Evolutionary conservation across 345 rosid genomes (phyloP).

Genomic region (Populus alba): DNA sequence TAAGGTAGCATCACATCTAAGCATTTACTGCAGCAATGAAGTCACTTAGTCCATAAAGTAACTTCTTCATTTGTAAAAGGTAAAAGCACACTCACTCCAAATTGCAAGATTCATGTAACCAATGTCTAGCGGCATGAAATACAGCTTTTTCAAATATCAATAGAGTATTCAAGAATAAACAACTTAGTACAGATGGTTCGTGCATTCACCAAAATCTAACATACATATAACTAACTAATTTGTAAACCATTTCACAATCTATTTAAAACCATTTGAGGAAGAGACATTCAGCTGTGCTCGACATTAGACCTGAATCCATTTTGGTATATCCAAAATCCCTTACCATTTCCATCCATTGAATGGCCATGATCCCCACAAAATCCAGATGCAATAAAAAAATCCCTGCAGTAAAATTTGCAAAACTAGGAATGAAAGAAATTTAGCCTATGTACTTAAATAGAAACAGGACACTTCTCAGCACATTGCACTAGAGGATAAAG

Average conservation of each 20-base stretch:
- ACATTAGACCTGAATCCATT: background rate
- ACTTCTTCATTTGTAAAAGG: background rate
- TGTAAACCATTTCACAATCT: background rate
- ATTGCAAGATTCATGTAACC: background rate
- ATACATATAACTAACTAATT: background rate
- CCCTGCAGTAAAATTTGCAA: conserved; percentile 41
- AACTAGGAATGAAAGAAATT: background rate
- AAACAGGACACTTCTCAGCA: background rate
- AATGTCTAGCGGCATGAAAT: background rate
- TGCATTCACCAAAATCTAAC: background rate
- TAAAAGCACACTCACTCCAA: background rate
- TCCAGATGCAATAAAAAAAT: conserved; percentile 40
- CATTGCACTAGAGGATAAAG: too few relatives aligned
- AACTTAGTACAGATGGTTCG: background rate
- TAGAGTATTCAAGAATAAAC: background rate
- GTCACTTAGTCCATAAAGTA: background rate
- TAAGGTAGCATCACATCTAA: background rate
- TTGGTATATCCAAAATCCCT: conserved; percentile 5
- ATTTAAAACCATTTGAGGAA: background rate
- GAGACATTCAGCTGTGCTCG: too few relatives aligned
- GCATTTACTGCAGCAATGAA: background rate
- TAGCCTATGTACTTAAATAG: background rate
- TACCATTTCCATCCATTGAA: conserved; percentile 53
- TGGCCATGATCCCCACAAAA: conserved; percentile 46
- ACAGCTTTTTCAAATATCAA: background rate